A percentile compares a stretch with the other conserved stretches of the same genome.
These are phyloP conservation scores for Pseudogymnoascus sp. DNA, from an alignment of 2,329 filamentous ascomycete species.

Conservation along the genomic window DNA sequence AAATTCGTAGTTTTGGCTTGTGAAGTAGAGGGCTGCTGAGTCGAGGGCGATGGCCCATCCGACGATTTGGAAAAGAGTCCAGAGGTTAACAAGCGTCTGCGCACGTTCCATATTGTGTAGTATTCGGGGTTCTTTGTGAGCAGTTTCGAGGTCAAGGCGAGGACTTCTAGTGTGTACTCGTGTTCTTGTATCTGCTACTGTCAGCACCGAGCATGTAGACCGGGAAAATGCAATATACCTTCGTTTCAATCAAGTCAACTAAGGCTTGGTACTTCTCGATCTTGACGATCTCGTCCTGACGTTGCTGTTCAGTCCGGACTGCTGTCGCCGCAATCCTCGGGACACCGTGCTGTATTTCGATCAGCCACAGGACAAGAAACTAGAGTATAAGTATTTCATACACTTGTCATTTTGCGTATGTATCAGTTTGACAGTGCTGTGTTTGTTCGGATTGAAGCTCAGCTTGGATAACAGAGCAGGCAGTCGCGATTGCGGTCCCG, in stretches of 20 bases:
- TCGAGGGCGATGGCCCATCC: conserved; percentile 45
- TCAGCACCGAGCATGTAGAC: conserved; percentile 13
- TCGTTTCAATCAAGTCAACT: conserved; percentile 57
- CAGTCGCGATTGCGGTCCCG: conserved; percentile 6
- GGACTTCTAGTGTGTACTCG: conserved; percentile 40
- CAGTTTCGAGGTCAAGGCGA: conserved; percentile 63
- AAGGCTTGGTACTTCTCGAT: conserved; percentile 69
- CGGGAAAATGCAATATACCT: conserved; percentile 37
- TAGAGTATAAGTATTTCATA: conserved; percentile 20
- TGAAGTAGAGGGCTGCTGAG: conserved; percentile 45
- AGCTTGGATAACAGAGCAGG: conserved; percentile 4
- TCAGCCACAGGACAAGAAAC: conserved; percentile 22
- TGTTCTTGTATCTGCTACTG: conserved; percentile 22
- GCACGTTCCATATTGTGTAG: conserved; percentile 86
- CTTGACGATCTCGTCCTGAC: conserved; percentile 61
- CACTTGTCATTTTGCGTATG: conserved; percentile 29
- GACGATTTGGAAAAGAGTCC: conserved; percentile 45
- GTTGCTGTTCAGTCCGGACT: conserved; percentile 60
- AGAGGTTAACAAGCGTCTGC: conserved; percentile 54
- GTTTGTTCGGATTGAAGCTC: background rate
- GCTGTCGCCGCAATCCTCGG: conserved; percentile 54
- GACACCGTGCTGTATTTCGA: conserved; percentile 64
- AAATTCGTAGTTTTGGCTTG: conserved; percentile 48
- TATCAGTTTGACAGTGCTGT: background rate
- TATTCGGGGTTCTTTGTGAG: conserved; percentile 76